Percentiles rank a stretch among this genome's conserved stretches.
Evolutionary conservation across 2,329 filamentous ascomycete species (phyloP).

Genomic region (Verticillium longisporum): DNA sequence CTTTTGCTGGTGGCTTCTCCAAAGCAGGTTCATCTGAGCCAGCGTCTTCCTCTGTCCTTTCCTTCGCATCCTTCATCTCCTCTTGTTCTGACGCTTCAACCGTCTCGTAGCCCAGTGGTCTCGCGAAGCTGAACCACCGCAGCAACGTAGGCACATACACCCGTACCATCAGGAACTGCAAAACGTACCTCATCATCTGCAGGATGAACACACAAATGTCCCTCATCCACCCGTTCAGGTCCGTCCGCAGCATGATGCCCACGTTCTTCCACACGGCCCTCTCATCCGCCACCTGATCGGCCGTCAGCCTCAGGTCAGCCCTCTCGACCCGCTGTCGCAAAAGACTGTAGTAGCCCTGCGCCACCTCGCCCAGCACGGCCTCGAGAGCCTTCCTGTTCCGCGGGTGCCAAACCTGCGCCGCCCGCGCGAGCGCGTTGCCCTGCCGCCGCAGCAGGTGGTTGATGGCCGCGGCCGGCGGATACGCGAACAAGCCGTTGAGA

Average conservation of each 20-base stretch:
- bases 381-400: not conserved
- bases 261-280: not conserved
- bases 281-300: not conserved
- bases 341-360: constrained; percentile 9
- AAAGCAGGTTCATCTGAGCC: not conserved
- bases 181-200: not conserved
- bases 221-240: not conserved
- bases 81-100: not conserved
- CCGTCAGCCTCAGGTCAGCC: not conserved
- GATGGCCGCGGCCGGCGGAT: not conserved
- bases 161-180: not conserved
- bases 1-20: too few relatives aligned
- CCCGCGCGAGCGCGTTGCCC: not conserved
- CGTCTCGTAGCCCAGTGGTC: not conserved
- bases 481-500: not conserved
- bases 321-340: not conserved
- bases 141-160: not conserved
- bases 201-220: not conserved
- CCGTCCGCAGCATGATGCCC: not conserved
- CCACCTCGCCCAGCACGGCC: not conserved
- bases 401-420: not conserved
- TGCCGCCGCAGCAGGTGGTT: not conserved
- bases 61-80: not conserved
- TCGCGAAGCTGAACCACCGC: not conserved
- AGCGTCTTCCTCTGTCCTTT: not conserved